Base-by-base conservation (phyloP, 768 basidiomycete genomes). In the Clitopilus hobsonii region DNA sequence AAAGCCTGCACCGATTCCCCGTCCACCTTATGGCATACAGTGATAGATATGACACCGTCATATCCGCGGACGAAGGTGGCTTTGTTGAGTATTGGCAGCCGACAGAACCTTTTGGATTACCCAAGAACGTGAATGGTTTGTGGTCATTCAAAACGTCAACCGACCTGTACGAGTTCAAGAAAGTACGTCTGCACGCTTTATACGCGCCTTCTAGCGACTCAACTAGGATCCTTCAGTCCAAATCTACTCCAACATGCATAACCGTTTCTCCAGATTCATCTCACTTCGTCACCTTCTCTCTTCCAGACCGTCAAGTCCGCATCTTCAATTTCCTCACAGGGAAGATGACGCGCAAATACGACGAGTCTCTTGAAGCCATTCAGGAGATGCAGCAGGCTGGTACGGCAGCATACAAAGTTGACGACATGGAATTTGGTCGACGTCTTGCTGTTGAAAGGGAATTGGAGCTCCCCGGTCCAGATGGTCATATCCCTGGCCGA, bases 361-460 rank as follows among this genome's bases (percentile, higher is more conserved):
- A 99, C 58, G 97, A 99, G 70, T 93, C 91, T 0, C 78, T 98
- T 5, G 74, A 82, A 25, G 95, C 97, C 0, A 90, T 95, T 32
- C 92, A 96, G 67, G 95, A 98, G 69, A 98, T 99, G 94, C 97
- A 99, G 68, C 97, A 98, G 68, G 95, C 94, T 1, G 96, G 94
- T 0, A 97, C 97, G 3, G 89, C 91, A 0, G 82, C 92, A 18
- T 91, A 89, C 71, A 88, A 84, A 62, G 85, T 98, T 16, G 97
- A 99, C 53, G 94, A 98, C 71, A 99, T 99, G 97, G 97, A 99
- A 69, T 98, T 99, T 64, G 94, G 96, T n/a, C 78, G 96, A 54
- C 81, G 96, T n/a, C 74, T 98, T 58, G 96, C 96, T 3, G 77
- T 87, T 26, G 97, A 99, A 69, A 79, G 91, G 58, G 97, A 98